Evolutionary conservation across 768 basidiomycete species (phyloP).

Genomic region (Tremella fuciformis): DNA sequence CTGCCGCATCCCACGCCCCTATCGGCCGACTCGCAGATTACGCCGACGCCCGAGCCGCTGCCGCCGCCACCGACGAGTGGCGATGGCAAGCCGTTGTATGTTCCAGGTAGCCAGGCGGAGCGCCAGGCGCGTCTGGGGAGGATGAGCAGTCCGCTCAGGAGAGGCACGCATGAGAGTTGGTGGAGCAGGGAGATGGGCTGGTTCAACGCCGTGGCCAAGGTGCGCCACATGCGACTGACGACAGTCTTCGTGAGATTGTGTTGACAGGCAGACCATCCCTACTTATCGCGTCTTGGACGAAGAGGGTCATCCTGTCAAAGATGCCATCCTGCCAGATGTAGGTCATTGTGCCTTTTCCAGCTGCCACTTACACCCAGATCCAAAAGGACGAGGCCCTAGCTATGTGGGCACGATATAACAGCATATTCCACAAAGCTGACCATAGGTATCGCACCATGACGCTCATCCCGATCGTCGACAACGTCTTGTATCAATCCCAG

Average conservation of each 20-base stretch:
- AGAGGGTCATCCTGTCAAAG: conserved; percentile 67
- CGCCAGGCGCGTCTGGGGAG: conserved; percentile 27
- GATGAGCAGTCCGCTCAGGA: conserved; percentile 42
- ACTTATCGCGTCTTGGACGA: conserved; percentile 84
- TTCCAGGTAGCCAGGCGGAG: conserved; percentile 38
- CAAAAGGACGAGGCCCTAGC: conserved; percentile 33
- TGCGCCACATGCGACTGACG: conserved; percentile 15
- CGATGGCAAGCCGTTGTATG: conserved; percentile 41
- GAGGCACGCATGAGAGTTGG: conserved; percentile 48
- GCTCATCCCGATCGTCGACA: conserved; percentile 70
- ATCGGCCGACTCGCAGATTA: conserved; percentile 13
- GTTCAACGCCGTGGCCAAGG: conserved; percentile 50
- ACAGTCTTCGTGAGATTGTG: not conserved
- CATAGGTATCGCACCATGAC: conserved; percentile 43
- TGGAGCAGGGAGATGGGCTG: conserved; percentile 43
- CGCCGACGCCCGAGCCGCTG: conserved; percentile 2
- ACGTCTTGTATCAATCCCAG: conserved; percentile 84
- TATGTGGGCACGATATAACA: conserved; percentile 65
- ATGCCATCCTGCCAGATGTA: conserved; percentile 73
- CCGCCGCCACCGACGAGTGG: not conserved
- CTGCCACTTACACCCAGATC: not conserved
- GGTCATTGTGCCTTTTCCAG: conserved; percentile 19
- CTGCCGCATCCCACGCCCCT: conserved; percentile 31
- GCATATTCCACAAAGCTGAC: not conserved
- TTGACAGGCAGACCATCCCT: conserved; percentile 59